These are phyloP conservation scores for Aureobasidium sp. DNA, from an alignment of 2,329 filamentous ascomycete genomes.

Conservation along the genomic window DNA sequence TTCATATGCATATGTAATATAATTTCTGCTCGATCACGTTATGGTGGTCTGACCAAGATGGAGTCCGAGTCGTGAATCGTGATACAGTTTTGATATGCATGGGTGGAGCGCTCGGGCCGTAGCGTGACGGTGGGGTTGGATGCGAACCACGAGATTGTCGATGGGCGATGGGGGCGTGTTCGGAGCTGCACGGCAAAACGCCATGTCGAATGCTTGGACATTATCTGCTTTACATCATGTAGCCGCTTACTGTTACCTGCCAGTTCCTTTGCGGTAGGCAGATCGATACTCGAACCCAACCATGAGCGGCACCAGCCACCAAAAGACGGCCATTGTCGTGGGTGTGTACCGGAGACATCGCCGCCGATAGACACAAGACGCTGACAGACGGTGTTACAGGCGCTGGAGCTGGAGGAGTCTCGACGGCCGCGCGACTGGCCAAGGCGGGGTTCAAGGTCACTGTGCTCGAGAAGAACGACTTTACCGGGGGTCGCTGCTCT, in stretches of 20 bases:
- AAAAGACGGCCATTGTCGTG: conserved; percentile 46
- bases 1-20: conserved; percentile 4
- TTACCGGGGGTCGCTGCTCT: conserved; percentile 64
- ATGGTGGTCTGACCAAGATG: neutral
- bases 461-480: conserved; percentile 68
- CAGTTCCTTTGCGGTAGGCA: neutral
- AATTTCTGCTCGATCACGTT: conserved; percentile 1
- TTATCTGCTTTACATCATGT: neutral
- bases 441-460: conserved; percentile 65
- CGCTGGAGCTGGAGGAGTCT: conserved; percentile 62
- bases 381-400: conserved; percentile 33
- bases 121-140: neutral
- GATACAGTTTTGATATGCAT: neutral
- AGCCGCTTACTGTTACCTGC: conserved; percentile 1
- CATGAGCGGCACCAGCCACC: conserved; percentile 9
- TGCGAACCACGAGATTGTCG: neutral
- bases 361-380: conserved; percentile 6
- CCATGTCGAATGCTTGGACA: conserved; percentile 4
- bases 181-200: neutral
- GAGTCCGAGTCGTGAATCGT: neutral
- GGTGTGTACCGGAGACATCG: conserved; percentile 31
- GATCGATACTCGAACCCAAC: neutral
- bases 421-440: conserved; percentile 62
- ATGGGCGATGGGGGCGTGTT: neutral
- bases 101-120: conserved; percentile 1